Base-by-base conservation (phyloP, 78 protist genomes). In the Dictyostelium citrinum region DNA sequence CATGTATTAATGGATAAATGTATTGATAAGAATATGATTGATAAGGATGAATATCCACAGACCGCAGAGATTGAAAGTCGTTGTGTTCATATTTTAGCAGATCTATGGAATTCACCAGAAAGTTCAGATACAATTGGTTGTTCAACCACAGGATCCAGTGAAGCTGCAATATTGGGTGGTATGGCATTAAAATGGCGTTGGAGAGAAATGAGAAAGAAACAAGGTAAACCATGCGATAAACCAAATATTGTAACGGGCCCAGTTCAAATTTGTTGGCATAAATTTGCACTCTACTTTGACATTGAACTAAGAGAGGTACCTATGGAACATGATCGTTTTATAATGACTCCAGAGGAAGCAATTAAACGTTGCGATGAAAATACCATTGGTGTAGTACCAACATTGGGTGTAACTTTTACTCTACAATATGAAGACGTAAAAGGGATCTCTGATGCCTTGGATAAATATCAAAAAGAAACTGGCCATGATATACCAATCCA, bases 191-290 rank as follows among this genome's bases (percentile, higher is more conserved):
- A 84, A n/a, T 75, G 70, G 81, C 39, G 37, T 58, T 84, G 90
- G 90, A 74, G 81, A 76, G 81, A 84, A 51, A 6, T 22, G 29
- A 84, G 90, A 84, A 84, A 71, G 64, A 35, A 22, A 39, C 64
- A 49, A 22, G 90, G 90, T 6, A 71, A 71, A 84, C 46, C 90
- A 33, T 22, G 27, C 35, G 90, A 84, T 12, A 68, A 41, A n/a
- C 90, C 90, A 35, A 84, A 84, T 37, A 16, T 84, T 11, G 39
- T 84, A 11, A 84, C 70, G 0, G 90, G 90, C 0, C 76, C 90
- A 51, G 90, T 84, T 78, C 95, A 90, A 41, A 77, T 90, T 29
- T 90, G 95, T 45, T 90, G 95, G 95, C 80, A 77, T 29, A 90
- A 90, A 29, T 67, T 85, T 61, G 82, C 86, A 8, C 58, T 71